These are phyloP conservation scores for Macroventuria anomochaeta DNA, from an alignment of 2,329 filamentous ascomycete genomes.

Conservation along the genomic window DNA sequence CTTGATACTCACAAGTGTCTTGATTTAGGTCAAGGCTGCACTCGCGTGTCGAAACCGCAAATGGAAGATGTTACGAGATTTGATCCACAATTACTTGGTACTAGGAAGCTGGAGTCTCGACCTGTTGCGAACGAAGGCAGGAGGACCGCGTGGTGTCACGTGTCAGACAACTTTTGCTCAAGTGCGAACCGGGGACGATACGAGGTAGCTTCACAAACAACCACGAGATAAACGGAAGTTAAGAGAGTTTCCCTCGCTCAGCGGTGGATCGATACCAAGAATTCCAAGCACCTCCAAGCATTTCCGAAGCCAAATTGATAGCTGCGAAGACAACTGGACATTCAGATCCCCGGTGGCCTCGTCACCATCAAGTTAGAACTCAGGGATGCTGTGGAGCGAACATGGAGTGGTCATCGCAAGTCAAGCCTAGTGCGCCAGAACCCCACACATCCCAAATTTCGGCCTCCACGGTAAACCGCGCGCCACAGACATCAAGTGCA, in stretches of 20 bases:
- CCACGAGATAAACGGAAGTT: not conserved
- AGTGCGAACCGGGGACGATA: not conserved
- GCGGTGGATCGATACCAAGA: conserved; percentile 6
- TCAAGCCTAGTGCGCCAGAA: not conserved
- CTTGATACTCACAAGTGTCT: conserved; percentile 3
- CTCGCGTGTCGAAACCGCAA: not conserved
- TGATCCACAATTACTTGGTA: conserved; percentile 1
- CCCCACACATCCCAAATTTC: conserved; percentile 4
- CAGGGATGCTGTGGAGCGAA: conserved; percentile 10
- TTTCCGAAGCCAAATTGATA: not conserved
- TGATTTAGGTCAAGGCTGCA: not conserved
- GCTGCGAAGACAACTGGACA: not conserved
- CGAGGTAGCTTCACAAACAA: not conserved
- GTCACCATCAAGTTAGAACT: conserved; percentile 5
- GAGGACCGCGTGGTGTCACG: not conserved
- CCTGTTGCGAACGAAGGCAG: not conserved
- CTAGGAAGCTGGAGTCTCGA: not conserved
- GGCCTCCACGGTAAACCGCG: not conserved
- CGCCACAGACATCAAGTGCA: conserved; percentile 17
- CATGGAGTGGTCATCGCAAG: conserved; percentile 3
- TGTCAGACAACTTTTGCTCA: not conserved
- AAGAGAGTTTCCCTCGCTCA: not conserved
- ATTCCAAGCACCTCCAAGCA: conserved; percentile 10
- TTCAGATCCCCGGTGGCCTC: not conserved
- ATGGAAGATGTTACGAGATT: not conserved